Evolutionary conservation across 2,329 filamentous ascomycete genomes (phyloP), one percentile per base, ranked within the genome.

Genomic region (Periconia sp.): DNA sequence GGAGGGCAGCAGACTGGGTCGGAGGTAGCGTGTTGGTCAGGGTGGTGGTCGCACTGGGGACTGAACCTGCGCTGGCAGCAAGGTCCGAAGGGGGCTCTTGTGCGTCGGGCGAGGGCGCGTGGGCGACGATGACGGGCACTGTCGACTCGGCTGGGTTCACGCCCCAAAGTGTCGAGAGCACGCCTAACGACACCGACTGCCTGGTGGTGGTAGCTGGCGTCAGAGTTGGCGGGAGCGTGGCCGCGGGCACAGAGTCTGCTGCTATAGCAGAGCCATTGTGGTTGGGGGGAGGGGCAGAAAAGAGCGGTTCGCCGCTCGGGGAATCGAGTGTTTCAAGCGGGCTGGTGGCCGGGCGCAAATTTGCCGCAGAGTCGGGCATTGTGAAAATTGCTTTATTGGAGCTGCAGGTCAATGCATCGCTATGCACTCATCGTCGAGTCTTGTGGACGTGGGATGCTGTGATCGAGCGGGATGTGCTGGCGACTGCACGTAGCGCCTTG

Each of bases 351-450:
- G 56, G 46, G 46, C 51, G 52, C 52, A 55, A 57, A 50, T 54
- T 48, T 49, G 54, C 47, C 38, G 50, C 50, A 52, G 54, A 48
- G 50, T 61, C 55, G 55, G 53, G 47, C 61, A 68, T 67, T 59
- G 64, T 68, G 56, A 50, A 40, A 32, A 50, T 48, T 59, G 53
- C 45, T 59, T 59, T 60, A 53, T 55, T 63, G 58, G 59, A 59
- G 61, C 62, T 66, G 52, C 63, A 66, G 55, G 58, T 65, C 61
- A 63, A 61, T 69, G 66, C 65, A 69, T 48, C 57, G 59, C 57
- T 61, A 61, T 59, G 56, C 60, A 54, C 52, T 55, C 26, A 52
- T 55, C 40, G 59, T 62, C 52, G 56, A 59, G 58, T 55, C 54
- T 57, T 61, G 61, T 61, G 48, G 58, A 51, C 56, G 59, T 60